A percentile compares a stretch with the other conserved stretches of the same genome.
phyloP scores from a whole-genome alignment of 306 rosid genomes.

The Comarum palustre region DNA sequence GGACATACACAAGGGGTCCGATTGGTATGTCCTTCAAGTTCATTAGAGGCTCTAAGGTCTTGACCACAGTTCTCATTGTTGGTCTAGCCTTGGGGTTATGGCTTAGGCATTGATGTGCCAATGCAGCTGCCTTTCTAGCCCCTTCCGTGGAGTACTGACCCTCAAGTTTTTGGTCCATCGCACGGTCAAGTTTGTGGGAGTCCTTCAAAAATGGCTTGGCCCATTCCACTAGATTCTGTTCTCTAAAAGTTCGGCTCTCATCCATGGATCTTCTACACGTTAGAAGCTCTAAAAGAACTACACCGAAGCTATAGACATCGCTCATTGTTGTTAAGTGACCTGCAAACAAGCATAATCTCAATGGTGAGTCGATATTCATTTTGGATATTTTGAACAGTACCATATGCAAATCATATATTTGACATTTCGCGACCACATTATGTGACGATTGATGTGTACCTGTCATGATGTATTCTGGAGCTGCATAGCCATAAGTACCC shows the following conservation, averaged over 20 bases:
- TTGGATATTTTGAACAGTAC: background rate
- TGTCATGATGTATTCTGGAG: conserved; percentile 80
- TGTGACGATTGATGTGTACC: conserved; percentile 38
- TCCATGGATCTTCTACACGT: conserved; percentile 70
- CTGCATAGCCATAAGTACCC: conserved; percentile 96
- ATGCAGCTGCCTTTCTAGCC: conserved; percentile 51
- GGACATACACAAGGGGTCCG: conserved; percentile 81
- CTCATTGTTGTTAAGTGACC: conserved; percentile 84
- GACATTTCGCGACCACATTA: background rate
- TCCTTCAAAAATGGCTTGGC: conserved; percentile 72
- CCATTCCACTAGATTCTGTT: conserved; percentile 84
- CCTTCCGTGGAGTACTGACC: conserved; percentile 74
- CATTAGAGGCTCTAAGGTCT: conserved; percentile 57
- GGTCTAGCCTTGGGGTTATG: conserved; percentile 67
- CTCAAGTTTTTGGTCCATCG: conserved; percentile 77
- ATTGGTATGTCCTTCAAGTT: conserved; percentile 51
- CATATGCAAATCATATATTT: background rate
- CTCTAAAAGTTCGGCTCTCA: conserved; percentile 56
- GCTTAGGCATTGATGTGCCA: conserved; percentile 74
- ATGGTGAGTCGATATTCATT: background rate
- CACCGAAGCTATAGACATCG: conserved; percentile 82
- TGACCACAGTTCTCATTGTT: conserved; percentile 71
- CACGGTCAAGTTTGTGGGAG: conserved; percentile 51
- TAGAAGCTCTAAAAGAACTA: conserved; percentile 76
- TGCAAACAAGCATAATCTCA: conserved; percentile 17